A percentile compares a stretch with the other conserved stretches of the same genome.
These are phyloP conservation scores for Pseudogymnoascus sp. DNA, from an alignment of 2,329 filamentous ascomycete species.

Conservation along the genomic window DNA sequence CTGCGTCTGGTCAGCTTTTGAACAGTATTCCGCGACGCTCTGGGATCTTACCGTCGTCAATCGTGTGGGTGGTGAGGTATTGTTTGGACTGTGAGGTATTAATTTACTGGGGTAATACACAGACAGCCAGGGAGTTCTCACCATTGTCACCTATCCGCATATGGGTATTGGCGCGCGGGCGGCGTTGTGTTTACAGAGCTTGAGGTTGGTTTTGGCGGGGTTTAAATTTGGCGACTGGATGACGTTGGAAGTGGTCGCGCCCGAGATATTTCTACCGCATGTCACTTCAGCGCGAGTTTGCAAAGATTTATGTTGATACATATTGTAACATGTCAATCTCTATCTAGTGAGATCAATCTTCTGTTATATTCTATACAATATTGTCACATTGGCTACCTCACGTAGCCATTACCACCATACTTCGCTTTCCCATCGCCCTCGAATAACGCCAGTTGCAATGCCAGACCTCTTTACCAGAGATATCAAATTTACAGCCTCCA, in stretches of 20 bases:
- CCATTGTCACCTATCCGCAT: conserved; percentile 25
- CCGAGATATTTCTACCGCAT: neutral
- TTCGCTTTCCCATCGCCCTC: conserved; percentile 9
- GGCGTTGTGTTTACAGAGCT: conserved; percentile 2
- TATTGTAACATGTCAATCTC: conserved; percentile 7
- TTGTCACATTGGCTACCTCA: conserved; percentile 3
- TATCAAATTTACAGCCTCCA: conserved; percentile 7
- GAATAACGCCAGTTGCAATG: conserved; percentile 11
- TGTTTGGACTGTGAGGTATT: conserved; percentile 74
- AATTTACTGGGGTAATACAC: conserved; percentile 12
- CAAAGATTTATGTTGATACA: neutral
- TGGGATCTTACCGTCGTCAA: conserved; percentile 66
- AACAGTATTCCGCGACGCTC: conserved; percentile 15
- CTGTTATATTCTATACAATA: conserved; percentile 2
- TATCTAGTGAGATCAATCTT: conserved; percentile 3
- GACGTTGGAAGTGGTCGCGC: neutral
- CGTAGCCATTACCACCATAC: neutral
- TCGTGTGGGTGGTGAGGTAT: conserved; percentile 87
- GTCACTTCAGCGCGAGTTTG: neutral
- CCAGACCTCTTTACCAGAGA: conserved; percentile 4
- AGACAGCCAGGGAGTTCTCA: conserved; percentile 15
- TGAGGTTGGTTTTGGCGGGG: conserved; percentile 3
- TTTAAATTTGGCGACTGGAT: conserved; percentile 9
- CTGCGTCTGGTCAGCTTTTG: conserved; percentile 38
- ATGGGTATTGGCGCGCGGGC: neutral